Evolutionary conservation across 2,329 filamentous ascomycete species (phyloP), one percentile per base, ranked within the genome.

Genomic region (Exophiala dermatitidis): DNA sequence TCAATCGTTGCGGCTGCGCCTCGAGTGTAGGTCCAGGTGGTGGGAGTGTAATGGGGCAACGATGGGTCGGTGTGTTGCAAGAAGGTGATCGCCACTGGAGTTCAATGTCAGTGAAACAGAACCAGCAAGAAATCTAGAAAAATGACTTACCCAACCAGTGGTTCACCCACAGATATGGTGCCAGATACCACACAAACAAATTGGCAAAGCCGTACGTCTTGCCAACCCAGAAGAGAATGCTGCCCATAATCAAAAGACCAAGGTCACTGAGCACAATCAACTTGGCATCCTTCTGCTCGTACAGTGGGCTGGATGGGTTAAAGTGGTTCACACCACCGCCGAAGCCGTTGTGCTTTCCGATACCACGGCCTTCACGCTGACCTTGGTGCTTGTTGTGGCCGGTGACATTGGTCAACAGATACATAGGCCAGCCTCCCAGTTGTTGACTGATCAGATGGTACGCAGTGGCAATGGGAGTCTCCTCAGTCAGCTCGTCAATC

Each of bases 161-260:
- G 81, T 97, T 95, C 52, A 96, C 90, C 91, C 91, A 96, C 57
- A 96, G 78, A 71, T 97, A 98, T 36, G 93, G 93, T 54, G 94
- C 68, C 67, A 90, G 83, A 75, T 98, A 98, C 91, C 93, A 97
- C 59, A 98, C 86, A 56, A 87, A 74, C 69, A 97, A 77, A 77
- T 96, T 97, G 68, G 77, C 70, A 77, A 84, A 91, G 67, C 93
- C 93, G 64, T 85, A 96, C 52, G 73, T 86, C 71, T 83, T 83
- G 65, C 84, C 84, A 61, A 96, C 76, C 65, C 78, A 78, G 72
- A 80, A 79, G 56, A 95, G 79, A 48, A 72, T 76, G 56, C 77
- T 74, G 52, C 74, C 73, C 52, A 78, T 80, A 65, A 93, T 75
- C 58, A 75, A 72, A 42, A 93, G 71, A 66, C 93, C 93, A 33